These are phyloP conservation scores for Tieghemostelium lacteum DNA, from an alignment of 78 protist genomes.

Conservation along the genomic window DNA sequence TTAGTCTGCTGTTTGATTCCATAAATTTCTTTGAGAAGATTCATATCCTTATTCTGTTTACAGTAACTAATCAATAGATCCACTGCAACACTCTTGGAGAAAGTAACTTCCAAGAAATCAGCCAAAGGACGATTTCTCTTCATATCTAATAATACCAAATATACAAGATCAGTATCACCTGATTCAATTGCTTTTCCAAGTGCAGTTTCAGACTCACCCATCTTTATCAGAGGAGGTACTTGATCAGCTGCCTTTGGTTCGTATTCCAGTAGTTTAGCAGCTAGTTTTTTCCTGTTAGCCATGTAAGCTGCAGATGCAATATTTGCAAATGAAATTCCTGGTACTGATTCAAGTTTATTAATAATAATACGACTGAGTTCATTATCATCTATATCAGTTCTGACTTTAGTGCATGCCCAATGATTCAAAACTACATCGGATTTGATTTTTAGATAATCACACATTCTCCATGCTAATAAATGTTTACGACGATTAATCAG, in stretches of 20 bases:
- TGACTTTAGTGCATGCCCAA: slow-evolving; percentile 77
- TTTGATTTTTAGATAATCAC: slow-evolving; percentile 75
- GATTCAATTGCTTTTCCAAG: slow-evolving; percentile 87
- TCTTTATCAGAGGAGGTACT: slow-evolving; percentile 90
- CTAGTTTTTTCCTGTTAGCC: slow-evolving; percentile 47
- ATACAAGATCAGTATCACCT: slow-evolving; percentile 89
- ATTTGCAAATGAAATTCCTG: slow-evolving; percentile 88
- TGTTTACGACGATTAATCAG: slow-evolving; percentile 85
- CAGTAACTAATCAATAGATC: slow-evolving; percentile 40
- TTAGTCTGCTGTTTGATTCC: neutral
- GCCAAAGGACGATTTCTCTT: neutral
- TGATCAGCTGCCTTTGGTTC: slow-evolving; percentile 93
- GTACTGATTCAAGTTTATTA: slow-evolving; percentile 51
- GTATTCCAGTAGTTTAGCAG: slow-evolving; percentile 86
- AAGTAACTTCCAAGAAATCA: slow-evolving; percentile 30
- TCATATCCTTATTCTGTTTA: slow-evolving; percentile 61
- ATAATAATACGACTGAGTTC: slow-evolving; percentile 64
- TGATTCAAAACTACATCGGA: slow-evolving; percentile 65
- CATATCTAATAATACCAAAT: slow-evolving; percentile 35
- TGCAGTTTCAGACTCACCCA: slow-evolving; percentile 85
- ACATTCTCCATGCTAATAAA: slow-evolving; percentile 88
- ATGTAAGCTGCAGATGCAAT: slow-evolving; percentile 87
- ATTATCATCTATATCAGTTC: slow-evolving; percentile 33
- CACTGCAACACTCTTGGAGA: slow-evolving; percentile 61
- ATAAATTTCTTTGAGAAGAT: slow-evolving; percentile 24